Base-by-base conservation (phyloP, 2,329 filamentous ascomycete genomes). In the Pseudocercospora crystallina region DNA sequence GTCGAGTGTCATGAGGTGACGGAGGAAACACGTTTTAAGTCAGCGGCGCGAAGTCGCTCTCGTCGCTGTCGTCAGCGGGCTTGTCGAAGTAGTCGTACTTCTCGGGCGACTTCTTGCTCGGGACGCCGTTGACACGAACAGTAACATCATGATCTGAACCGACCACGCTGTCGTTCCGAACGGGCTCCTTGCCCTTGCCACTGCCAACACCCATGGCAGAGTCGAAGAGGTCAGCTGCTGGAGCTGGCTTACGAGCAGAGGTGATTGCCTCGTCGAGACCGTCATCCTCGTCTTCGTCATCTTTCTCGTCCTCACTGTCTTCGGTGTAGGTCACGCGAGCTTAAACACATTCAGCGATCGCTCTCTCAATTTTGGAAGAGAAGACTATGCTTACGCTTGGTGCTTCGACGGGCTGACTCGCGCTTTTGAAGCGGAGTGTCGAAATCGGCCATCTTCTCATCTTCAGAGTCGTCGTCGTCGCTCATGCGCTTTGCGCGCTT, bases 381-480 rank as follows among this genome's bases (percentile, higher is more conserved):
- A 7, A 7, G 20, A 7, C 20, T 4, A 7, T 26, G 20, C n/a
- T 26, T 26, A 26, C 20, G 20, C 43, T 51, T 54, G 8, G 41
- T 50, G 33, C 56, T 52, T 11, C 60, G 60, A 33, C 49, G 49
- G 9, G 52, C 32, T 2, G 51, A 42, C 8, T 48, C 39, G 15
- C 60, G 60, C 48, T 58, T 60, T 9, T 48, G 46, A 9, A 33
- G 35, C 4, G 37, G 46, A 30, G 40, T 48, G 13, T 33, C 30
- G 30, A 49, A 37, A 14, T 54, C 47, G 14, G 57, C 17, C 12
- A 13, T 49, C 32, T 51, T 45, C 12, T 61, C 62, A n/a, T 51
- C 56, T 10, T 61, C 61, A 2, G 54, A 51, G 48, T 63, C 60
- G 34, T 65, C 61, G 15, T 63, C 61, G 8, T 62, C 61, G 31